Percentiles rank a stretch among this genome's conserved stretches.
Conservation (phyloP, 1,139 yeast species). For the Candida anutae region DNA sequence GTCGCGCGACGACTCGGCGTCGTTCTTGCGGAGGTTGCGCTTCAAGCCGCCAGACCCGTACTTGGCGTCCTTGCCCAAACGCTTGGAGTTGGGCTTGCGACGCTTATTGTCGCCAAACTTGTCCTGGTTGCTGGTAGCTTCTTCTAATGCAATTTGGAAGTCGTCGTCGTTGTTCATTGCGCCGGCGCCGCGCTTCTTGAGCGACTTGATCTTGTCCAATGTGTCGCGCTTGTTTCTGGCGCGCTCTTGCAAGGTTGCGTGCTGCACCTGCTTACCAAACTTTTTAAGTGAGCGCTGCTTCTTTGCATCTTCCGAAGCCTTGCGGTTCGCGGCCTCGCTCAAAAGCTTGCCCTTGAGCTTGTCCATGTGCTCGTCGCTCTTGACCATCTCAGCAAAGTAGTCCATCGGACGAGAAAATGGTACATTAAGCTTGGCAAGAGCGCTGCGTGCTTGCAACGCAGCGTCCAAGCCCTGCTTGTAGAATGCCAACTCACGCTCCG, state of each 20-base stretch:
- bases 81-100: slow-evolving; percentile 53
- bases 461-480: slow-evolving; percentile 92
- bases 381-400: slow-evolving; percentile 97
- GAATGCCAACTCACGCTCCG: slow-evolving; percentile 55
- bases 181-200: slow-evolving; percentile 78
- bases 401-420: slow-evolving; percentile 93
- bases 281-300: slow-evolving; percentile 92
- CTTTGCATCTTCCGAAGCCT: slow-evolving; percentile 89
- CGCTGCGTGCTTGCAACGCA: slow-evolving; percentile 62
- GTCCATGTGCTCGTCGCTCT: slow-evolving; percentile 98
- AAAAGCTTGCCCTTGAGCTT: slow-evolving; percentile 75
- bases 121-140: slow-evolving; percentile 50
- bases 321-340: slow-evolving; percentile 82
- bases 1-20: slow-evolving; percentile 67
- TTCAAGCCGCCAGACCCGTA: slow-evolving; percentile 67
- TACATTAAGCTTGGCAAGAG: slow-evolving; percentile 57
- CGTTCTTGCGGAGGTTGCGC: slow-evolving; percentile 65
- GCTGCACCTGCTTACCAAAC: slow-evolving; percentile 95
- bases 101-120: slow-evolving; percentile 31
- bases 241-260: slow-evolving; percentile 88
- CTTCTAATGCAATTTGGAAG: slow-evolving; percentile 78
- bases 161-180: slow-evolving; percentile 60
- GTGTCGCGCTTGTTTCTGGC: slow-evolving; percentile 92
- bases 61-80: slow-evolving; percentile 61
- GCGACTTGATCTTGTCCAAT: slow-evolving; percentile 78